Conservation (phyloP, 2,329 filamentous ascomycete species). For the Cladosporium sp. region DNA sequence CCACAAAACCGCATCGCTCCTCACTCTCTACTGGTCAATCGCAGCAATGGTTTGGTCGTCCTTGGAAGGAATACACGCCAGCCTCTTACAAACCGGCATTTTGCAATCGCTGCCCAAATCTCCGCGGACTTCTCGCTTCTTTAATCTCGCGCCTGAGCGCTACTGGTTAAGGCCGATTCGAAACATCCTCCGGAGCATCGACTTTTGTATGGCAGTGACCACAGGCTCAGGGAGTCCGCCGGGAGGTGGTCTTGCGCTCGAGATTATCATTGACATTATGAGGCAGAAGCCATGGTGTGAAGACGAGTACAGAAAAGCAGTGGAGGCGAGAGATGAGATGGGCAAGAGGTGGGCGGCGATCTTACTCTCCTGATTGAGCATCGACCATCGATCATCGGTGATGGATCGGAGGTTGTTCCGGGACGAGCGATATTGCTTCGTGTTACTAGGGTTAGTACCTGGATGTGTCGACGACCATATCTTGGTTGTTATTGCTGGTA, state of each 20-base stretch:
- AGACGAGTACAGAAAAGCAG: neutral
- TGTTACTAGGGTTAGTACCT: neutral
- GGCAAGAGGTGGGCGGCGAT: slow-evolving; percentile 17
- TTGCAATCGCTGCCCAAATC: neutral
- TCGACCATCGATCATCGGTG: neutral
- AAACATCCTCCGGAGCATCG: slow-evolving; percentile 4
- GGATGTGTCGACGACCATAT: neutral
- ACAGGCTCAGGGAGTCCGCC: neutral
- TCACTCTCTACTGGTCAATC: slow-evolving; percentile 14
- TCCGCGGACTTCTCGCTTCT: neutral
- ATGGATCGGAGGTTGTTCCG: neutral
- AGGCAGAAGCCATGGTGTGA: neutral
- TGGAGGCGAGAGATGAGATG: slow-evolving; percentile 11
- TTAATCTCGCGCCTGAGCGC: neutral
- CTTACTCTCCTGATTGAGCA: neutral
- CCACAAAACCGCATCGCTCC: neutral
- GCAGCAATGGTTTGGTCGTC: slow-evolving; percentile 14
- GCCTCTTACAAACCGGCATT: neutral
- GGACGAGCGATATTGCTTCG: neutral
- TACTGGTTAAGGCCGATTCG: neutral
- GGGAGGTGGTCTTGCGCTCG: slow-evolving; percentile 4
- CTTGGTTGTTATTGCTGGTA: neutral
- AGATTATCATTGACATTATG: slow-evolving; percentile 13
- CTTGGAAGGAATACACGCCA: neutral
- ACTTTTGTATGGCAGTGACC: neutral